phyloP scores from a whole-genome alignment of 1,284 basidiomycete species.

The Flammula alnicola region DNA sequence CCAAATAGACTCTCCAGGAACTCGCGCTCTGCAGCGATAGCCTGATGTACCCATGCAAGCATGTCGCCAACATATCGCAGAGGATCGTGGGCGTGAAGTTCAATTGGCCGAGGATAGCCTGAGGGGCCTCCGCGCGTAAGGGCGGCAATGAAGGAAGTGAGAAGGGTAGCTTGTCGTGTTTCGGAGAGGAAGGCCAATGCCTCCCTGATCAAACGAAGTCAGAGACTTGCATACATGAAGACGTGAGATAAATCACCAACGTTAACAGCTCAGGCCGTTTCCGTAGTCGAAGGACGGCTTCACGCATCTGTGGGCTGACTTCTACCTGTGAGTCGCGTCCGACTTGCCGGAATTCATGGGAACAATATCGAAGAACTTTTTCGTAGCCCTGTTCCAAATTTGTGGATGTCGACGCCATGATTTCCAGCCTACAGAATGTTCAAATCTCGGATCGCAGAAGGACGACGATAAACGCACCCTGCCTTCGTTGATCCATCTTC shows the following conservation, averaged over 20 bases:
- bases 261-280: constrained; percentile 79
- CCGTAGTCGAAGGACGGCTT: constrained; percentile 77
- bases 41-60: constrained; percentile 98
- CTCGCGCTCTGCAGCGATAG: constrained; percentile 93
- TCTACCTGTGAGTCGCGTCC: constrained; percentile 82
- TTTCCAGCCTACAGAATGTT: constrained; percentile 67
- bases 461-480: constrained; percentile 58
- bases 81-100: constrained; percentile 96
- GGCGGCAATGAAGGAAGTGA: constrained; percentile 84
- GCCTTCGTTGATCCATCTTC: constrained; percentile 82
- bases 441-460: neutral
- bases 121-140: constrained; percentile 90
- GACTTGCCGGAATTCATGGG: constrained; percentile 85
- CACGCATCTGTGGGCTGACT: constrained; percentile 71
- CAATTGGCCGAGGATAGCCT: constrained; percentile 91
- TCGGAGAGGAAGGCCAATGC: constrained; percentile 78
- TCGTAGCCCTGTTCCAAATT: constrained; percentile 90
- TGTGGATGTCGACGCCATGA: constrained; percentile 82
- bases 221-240: neutral
- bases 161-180: constrained; percentile 81
- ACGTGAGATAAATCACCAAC: constrained; percentile 48
- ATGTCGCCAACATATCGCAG: constrained; percentile 97
- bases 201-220: constrained; percentile 56
- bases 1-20: constrained; percentile 87
- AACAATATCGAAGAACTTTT: constrained; percentile 87